Base-by-base conservation (phyloP, 345 rosid species). In the Combretum micranthum region DNA sequence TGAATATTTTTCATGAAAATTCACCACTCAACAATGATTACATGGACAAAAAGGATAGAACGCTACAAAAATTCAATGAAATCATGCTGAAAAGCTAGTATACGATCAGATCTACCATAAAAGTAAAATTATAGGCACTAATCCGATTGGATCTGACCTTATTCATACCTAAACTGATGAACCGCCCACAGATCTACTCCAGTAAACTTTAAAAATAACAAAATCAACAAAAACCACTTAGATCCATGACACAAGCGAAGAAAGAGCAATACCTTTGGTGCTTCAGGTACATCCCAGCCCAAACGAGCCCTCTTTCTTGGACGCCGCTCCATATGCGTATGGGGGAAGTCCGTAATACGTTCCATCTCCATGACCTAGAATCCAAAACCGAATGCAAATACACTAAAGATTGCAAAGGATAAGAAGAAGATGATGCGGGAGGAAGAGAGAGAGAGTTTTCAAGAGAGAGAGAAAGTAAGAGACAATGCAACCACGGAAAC, bases 281-380 rank as follows among this genome's bases (percentile, higher is more conserved):
- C 60, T 62, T 73, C 69, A 57, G 87, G 84, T 10, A 80, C 90
- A 54, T 90, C 97, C 97, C 97, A 87, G 52, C 97, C 97, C 59
- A 90, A 64, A 63, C 97, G 97, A 48, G 82, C 84, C 64, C 95
- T 77, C 80, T 89, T 89, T 55, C 97, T 69, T 11, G 97, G 97
- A 44, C 95, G 90, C 18, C 83, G 88, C 69, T 87, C 95, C 56
- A 87, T 74, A 60, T 78, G 81, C 64, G 86, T 53, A 32, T 60
- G 80, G 42, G 97, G 95, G 60, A 90, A 72, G 64, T 83, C 85
- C 4, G 73, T 75, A 57, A 81, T 81, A 70, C 92, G 88, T 68
- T 87, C 95, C 88, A 75, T 87, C 93, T 87, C 95, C 97, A 90
- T 90, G 63, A 58, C 50, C 54, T 66, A 59, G 44, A 52, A 32